Evolutionary conservation across 129 eudicot genomes (phyloP).

Genomic region (Glebionis coronaria): DNA sequence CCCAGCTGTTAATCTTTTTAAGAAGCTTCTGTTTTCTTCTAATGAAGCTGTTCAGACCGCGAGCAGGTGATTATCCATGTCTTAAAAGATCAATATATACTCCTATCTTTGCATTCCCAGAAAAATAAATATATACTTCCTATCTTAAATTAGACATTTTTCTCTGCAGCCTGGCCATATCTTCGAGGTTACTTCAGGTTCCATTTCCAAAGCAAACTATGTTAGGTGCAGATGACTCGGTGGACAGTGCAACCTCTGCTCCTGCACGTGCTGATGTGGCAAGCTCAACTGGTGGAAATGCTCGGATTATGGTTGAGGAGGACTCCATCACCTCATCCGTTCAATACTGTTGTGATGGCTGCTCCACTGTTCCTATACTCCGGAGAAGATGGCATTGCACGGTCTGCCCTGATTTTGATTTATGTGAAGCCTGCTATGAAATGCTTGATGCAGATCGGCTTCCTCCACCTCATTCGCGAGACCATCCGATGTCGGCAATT

Average conservation of each 20-base stretch:
- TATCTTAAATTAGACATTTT: background rate
- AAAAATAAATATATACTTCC: no score
- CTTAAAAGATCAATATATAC: background rate
- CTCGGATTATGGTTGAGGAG: constrained; percentile 89
- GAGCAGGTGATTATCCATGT: constrained; percentile 68
- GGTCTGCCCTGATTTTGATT: constrained; percentile 96
- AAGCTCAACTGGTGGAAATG: constrained; percentile 53
- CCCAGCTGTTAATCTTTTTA: constrained; percentile 80
- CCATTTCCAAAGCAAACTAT: constrained; percentile 99
- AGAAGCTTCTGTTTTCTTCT: constrained; percentile 75
- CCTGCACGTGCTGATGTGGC: constrained; percentile 55
- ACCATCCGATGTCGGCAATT: constrained; percentile 95
- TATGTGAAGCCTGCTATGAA: constrained; percentile 98
- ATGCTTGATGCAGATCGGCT: constrained; percentile 87
- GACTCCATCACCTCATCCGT: constrained; percentile 94
- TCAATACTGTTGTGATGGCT: constrained; percentile 98
- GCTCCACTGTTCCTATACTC: constrained; percentile 96
- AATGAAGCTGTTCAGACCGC: constrained; percentile 99
- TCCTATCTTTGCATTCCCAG: no score
- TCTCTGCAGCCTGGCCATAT: constrained; percentile 78
- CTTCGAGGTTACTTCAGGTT: constrained; percentile 97
- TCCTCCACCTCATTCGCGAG: constrained; percentile 96
- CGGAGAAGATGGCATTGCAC: constrained; percentile 97
- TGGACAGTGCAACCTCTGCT: constrained; percentile 49
- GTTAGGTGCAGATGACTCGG: constrained; percentile 77